Evolutionary conservation across 306 rosid genomes (phyloP).

Genomic region (Rosa rugosa): DNA sequence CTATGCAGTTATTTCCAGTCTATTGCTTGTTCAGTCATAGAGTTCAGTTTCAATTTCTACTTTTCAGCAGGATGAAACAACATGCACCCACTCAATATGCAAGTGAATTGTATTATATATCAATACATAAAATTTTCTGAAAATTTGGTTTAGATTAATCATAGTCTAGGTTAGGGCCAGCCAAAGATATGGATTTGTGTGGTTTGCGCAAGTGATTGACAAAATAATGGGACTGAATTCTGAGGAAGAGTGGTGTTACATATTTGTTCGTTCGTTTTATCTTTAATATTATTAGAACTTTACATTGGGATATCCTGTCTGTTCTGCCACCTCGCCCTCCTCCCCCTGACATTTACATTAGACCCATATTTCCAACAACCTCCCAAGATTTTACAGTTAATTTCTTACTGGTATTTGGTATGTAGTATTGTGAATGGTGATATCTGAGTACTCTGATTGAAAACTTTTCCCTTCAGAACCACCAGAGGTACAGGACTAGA

Average conservation of each 20-base stretch:
- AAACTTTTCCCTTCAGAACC: background rate
- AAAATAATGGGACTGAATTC: background rate
- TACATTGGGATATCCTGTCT: background rate
- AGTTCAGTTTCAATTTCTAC: background rate
- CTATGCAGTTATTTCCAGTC: constrained; percentile 2
- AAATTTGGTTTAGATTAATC: background rate
- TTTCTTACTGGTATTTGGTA: background rate
- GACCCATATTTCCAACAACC: background rate
- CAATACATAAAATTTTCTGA: background rate
- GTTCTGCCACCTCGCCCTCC: background rate
- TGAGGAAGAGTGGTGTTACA: background rate
- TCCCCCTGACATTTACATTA: background rate
- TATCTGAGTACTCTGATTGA: background rate
- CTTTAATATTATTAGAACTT: background rate
- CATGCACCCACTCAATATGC: background rate
- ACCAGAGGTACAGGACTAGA: background rate
- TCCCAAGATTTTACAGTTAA: background rate
- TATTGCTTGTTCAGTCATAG: constrained; percentile 4
- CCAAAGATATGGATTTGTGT: background rate
- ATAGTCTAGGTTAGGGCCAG: background rate
- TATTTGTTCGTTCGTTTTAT: background rate
- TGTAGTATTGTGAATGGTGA: background rate
- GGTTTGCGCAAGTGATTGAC: background rate
- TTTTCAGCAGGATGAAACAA: constrained; percentile 3
- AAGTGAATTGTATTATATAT: background rate